A percentile compares a stretch with the other conserved stretches of the same genome.
These are phyloP conservation scores for Selaginella moellendorffii DNA, from an alignment of 75 land plant genomes.

Conservation along the genomic window DNA sequence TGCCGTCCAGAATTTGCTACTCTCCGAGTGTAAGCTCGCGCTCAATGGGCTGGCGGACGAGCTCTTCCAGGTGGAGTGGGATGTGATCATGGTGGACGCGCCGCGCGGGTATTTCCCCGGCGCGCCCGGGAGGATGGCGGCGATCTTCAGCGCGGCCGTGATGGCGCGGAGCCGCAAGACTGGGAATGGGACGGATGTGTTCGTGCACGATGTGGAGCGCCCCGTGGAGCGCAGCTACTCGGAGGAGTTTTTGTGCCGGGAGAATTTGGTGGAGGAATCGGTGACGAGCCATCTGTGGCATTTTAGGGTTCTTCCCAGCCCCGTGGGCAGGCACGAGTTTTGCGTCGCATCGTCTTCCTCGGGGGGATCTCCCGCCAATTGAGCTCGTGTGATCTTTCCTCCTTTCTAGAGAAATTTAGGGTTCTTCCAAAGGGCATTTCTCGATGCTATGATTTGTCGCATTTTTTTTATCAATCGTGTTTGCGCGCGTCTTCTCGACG, in stretches of 20 bases:
- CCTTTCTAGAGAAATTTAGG: too few relatives aligned
- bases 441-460: too few relatives aligned
- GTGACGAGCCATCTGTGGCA: background rate
- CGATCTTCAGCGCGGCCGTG: conserved; percentile 64
- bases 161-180: conserved; percentile 34
- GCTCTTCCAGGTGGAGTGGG: conserved; percentile 47
- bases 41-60: conserved; percentile 58
- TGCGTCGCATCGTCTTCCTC: too few relatives aligned
- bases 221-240: conserved; percentile 49
- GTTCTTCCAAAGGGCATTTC: too few relatives aligned
- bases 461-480: too few relatives aligned
- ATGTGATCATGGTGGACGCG: conserved; percentile 64
- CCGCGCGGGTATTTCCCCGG: conserved; percentile 42
- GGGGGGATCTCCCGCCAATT: too few relatives aligned
- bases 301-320: background rate
- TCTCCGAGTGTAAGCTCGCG: conserved; percentile 51
- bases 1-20: conserved; percentile 53
- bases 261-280: conserved; percentile 28
- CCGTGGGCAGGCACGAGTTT: background rate
- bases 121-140: conserved; percentile 58
- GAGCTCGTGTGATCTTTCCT: too few relatives aligned
- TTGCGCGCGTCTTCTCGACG: too few relatives aligned
- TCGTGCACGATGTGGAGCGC: conserved; percentile 51
- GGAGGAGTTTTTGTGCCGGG: conserved; percentile 52
- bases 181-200: conserved; percentile 32